Evolutionary conservation across 2,329 filamentous ascomycete genomes (phyloP).

Genomic region (Graphiopsis chlorocephala): DNA sequence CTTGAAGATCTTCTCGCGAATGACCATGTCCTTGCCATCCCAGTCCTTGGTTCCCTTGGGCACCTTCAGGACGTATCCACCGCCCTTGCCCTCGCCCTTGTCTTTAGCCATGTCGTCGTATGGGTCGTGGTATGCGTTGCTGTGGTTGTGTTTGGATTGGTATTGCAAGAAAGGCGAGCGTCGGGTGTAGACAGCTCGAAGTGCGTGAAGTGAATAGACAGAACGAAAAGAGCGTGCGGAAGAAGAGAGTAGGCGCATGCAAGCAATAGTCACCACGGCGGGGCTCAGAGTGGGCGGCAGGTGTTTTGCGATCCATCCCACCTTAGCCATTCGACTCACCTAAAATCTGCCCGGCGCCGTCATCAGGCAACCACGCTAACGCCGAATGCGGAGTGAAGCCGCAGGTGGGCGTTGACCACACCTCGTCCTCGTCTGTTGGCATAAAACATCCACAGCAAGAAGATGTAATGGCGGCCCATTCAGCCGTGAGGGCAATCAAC

Average conservation of each 20-base stretch:
- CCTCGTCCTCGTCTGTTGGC: background rate
- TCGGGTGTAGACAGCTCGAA: background rate
- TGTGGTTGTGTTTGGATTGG: conserved; percentile 8
- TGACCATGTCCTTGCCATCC: conserved; percentile 73
- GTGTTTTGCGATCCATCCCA: conserved; percentile 14
- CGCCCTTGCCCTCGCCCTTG: conserved; percentile 36
- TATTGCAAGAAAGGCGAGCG: conserved; percentile 9
- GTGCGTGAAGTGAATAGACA: background rate
- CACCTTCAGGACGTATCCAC: conserved; percentile 68
- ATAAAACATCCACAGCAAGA: background rate
- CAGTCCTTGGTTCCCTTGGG: conserved; percentile 90
- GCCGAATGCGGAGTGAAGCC: conserved; percentile 1
- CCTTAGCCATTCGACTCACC: conserved; percentile 6
- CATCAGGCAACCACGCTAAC: background rate
- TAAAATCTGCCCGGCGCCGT: conserved; percentile 10
- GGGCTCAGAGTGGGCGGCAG: conserved; percentile 1
- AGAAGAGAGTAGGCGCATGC: conserved; percentile 12
- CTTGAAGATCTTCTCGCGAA: conserved; percentile 75
- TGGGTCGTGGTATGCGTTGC: conserved; percentile 15
- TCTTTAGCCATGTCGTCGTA: conserved; percentile 47
- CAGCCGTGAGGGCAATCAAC: conserved; percentile 66
- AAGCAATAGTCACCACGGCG: conserved; percentile 15
- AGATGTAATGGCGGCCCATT: conserved; percentile 37
- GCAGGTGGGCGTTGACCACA: background rate
- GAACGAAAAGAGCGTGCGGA: conserved; percentile 14